Evolutionary conservation across 2,329 filamentous ascomycete genomes (phyloP).

Genomic region (Aspergillus texensis): DNA sequence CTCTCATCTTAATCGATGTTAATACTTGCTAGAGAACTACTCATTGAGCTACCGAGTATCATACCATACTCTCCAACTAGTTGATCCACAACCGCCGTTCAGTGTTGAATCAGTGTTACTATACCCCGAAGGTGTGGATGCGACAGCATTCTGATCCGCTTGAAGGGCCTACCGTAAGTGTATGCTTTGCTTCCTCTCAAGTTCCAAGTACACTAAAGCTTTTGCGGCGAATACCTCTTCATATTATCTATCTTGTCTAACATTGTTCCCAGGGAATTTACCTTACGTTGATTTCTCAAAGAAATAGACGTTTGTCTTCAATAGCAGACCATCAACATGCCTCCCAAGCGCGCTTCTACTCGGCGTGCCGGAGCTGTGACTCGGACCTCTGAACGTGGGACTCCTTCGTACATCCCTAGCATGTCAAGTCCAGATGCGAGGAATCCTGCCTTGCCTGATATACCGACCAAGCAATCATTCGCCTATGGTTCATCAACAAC

Average conservation of each 20-base stretch:
- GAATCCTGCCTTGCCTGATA: slow-evolving; percentile 36
- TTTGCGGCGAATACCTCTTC: neutral
- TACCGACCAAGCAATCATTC: slow-evolving; percentile 44
- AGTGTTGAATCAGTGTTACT: neutral
- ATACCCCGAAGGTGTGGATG: neutral
- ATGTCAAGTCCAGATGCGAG: slow-evolving; percentile 23
- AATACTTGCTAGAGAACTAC: neutral
- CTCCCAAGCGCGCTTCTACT: slow-evolving; percentile 27
- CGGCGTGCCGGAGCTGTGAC: slow-evolving; percentile 19
- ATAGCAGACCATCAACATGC: slow-evolving; percentile 19
- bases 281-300: no score
- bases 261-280: neutral
- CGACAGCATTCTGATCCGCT: neutral
- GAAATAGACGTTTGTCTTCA: neutral
- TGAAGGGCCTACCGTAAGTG: neutral
- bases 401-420: slow-evolving; percentile 17
- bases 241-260: neutral
- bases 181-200: neutral
- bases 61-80: neutral
- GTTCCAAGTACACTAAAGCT: neutral
- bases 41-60: neutral
- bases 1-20: neutral
- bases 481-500: slow-evolving; percentile 44
- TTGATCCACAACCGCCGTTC: neutral
- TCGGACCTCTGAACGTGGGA: slow-evolving; percentile 5